Evolutionary conservation across 2,329 filamentous ascomycete species (phyloP).

Genomic region (Talaromyces islandicus): DNA sequence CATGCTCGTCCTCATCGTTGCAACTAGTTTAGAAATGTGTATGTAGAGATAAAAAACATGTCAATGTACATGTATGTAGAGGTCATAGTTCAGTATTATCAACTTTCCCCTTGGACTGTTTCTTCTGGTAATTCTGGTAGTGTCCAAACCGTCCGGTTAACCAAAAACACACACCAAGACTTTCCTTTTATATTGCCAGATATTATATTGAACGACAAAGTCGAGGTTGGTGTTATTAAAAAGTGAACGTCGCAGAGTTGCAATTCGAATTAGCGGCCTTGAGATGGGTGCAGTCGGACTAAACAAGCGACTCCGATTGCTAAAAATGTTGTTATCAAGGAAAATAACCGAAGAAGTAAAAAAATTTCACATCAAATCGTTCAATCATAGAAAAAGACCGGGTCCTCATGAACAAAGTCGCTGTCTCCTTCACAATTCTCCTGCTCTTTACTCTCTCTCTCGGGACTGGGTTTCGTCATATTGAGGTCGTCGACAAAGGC

Average conservation of each 20-base stretch:
- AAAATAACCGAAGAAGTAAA: background rate
- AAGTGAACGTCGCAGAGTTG: background rate
- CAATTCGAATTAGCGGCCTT: background rate
- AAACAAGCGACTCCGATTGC: background rate
- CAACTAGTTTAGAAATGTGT: background rate
- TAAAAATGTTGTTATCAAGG: background rate
- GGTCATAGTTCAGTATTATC: background rate
- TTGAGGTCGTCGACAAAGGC: background rate
- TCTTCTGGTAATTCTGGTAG: background rate
- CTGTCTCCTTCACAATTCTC: background rate
- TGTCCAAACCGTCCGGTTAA: background rate
- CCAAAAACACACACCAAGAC: background rate
- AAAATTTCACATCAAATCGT: background rate
- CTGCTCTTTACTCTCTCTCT: background rate
- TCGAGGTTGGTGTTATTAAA: background rate
- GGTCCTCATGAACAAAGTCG: background rate
- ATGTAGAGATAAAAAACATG: background rate
- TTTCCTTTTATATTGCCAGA: background rate
- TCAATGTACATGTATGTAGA: background rate
- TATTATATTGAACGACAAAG: background rate
- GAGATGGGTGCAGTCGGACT: background rate
- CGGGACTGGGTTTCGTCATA: background rate
- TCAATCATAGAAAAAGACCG: background rate
- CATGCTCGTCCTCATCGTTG: background rate
- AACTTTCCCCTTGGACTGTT: background rate